phyloP scores from a whole-genome alignment of 163 green algal species.

The Chloromonas sp. region DNA sequence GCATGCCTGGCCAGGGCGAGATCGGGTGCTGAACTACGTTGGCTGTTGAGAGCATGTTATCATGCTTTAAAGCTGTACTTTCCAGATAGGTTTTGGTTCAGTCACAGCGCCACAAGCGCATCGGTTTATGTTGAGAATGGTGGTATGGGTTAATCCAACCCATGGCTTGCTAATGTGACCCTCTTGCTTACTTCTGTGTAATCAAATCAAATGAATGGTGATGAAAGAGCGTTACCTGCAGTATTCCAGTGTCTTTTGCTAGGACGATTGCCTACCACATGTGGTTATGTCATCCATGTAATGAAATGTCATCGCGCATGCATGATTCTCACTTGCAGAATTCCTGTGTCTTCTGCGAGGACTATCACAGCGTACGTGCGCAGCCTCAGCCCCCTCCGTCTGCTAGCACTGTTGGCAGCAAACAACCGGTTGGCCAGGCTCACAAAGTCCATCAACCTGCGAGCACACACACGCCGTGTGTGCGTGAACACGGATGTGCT shows the following conservation, averaged over 20 bases:
- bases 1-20: not conserved
- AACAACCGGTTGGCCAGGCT: constrained; percentile 86
- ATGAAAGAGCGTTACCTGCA: not conserved
- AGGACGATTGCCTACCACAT: no score
- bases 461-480: constrained; percentile 12
- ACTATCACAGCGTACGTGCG: constrained; percentile 84
- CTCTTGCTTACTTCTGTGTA: not conserved
- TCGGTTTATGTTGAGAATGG: no score
- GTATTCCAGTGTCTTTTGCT: not conserved
- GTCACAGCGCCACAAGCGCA: no score
- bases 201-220: not conserved
- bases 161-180: no score
- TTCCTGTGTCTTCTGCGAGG: constrained; percentile 89
- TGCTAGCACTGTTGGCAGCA: constrained; percentile 41
- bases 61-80: no score
- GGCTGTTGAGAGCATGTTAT: no score
- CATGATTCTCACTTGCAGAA: constrained; percentile 54
- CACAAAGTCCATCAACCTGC: constrained; percentile 92
- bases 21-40: not conserved
- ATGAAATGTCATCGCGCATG: not conserved
- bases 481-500: not conserved
- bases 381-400: constrained; percentile 61
- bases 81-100: no score
- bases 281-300: no score
- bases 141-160: no score